Evolutionary conservation across 306 rosid genomes (phyloP), one percentile per base, ranked within the genome.

Genomic region (Begonia masoniana): DNA sequence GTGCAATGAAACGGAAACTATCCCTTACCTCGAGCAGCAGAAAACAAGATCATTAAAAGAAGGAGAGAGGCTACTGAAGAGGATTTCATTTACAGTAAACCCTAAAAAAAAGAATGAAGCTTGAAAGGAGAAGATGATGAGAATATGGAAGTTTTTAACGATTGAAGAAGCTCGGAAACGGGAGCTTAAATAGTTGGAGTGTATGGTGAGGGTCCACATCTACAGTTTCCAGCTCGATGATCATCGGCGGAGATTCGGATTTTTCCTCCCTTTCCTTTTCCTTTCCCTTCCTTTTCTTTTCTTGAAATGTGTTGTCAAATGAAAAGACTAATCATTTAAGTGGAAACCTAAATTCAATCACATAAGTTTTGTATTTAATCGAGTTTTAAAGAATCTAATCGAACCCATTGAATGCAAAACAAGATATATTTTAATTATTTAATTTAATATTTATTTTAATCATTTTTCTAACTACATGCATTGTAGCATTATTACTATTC

Each of bases 11-110:
- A 31, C 48, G 56, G 5, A 50, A 35, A 23, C 21, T 11, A 41
- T n/a, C 65, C 13, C 7, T 14, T 75, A 88, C 97, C 97, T 80
- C 68, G 87, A 70, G 62, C 43, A 21, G 66, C 68, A 58, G 81
- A 58, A 51, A 80, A 69, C 55, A 82, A 70, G 52, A 78, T 65
- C 51, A 67, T 67, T 52, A 82, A 41, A 70, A 88, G 63, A 26
- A 84, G 72, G 68, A 88, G 81, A 74, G 78, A 70, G 55, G 76
- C 51, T 17, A 56, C 63, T 45, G 64, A 54, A 52, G 77, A 62
- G 13, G 68, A 14, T 55, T 61, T 76, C 95, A 88, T 88, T 60
- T 70, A 31, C 39, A 31, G 39, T 3, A 7, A 31, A 31, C 39
- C 39, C 39, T 31, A 31, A 77, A 57, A 58, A 66, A 56, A 53